These are phyloP conservation scores for Durotheca rogersii DNA, from an alignment of 495 filamentous ascomycete genomes.

Conservation along the genomic window DNA sequence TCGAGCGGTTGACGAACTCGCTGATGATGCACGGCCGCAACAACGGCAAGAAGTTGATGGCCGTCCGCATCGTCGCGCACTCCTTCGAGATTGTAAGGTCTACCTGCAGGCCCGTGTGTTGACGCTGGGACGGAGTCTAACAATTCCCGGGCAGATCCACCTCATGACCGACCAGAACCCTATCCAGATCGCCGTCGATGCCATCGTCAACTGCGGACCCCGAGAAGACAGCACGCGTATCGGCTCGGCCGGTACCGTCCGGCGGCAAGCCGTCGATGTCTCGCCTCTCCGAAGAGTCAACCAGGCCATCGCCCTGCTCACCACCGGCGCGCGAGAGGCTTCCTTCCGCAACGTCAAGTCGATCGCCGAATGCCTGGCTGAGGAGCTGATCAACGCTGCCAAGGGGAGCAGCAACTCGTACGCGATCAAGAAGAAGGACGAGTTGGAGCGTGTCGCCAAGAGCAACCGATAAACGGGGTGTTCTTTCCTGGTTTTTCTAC, in stretches of 20 bases:
- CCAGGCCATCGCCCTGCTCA: slow-evolving; percentile 97
- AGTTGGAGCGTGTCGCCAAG: slow-evolving; percentile 99
- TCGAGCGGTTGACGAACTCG: slow-evolving; percentile 99
- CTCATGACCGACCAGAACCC: slow-evolving; percentile 99
- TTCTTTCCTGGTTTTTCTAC: slow-evolving; percentile 44
- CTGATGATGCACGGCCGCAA: slow-evolving; percentile 99
- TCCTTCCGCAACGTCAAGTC: slow-evolving; percentile 99
- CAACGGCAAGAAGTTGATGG: slow-evolving; percentile 99
- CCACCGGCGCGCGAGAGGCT: slow-evolving; percentile 95
- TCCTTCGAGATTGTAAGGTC: slow-evolving; percentile 93
- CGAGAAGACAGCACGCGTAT: slow-evolving; percentile 99
- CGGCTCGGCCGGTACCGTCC: slow-evolving; percentile 97
- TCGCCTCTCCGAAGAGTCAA: slow-evolving; percentile 99
- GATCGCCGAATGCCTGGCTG: slow-evolving; percentile 95
- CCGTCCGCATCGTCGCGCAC: slow-evolving; percentile 98
- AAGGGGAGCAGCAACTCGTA: slow-evolving; percentile 99
- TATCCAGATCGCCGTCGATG: slow-evolving; percentile 98
- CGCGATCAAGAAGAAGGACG: slow-evolving; percentile 99
- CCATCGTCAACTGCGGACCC: slow-evolving; percentile 99
- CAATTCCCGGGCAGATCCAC: slow-evolving; percentile 77
- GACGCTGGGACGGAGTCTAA: slow-evolving; percentile 8
- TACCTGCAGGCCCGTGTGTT: too few species aligned
- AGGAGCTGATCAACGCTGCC: slow-evolving; percentile 99
- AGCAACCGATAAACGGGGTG: slow-evolving; percentile 81
- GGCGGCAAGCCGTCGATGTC: slow-evolving; percentile 99